Conservation (phyloP, 495 filamentous ascomycete genomes). For the Alectoria sarmentosa region DNA sequence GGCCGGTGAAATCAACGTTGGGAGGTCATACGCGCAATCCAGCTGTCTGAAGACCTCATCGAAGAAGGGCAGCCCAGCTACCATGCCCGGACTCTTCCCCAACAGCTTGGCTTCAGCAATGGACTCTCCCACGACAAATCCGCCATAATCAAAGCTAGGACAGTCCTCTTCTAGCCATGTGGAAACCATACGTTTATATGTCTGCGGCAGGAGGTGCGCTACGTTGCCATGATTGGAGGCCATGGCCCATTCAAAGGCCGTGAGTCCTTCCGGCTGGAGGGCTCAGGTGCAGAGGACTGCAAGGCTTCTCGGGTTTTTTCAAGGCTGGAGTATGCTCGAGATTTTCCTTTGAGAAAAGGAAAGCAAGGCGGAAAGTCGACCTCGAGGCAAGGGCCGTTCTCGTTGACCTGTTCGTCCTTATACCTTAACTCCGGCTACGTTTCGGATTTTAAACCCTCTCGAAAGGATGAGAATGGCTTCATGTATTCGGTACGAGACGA, state of each 20-base stretch:
- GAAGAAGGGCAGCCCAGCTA: conserved; percentile 94
- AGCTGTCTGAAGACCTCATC: conserved; percentile 87
- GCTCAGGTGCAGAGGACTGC: not conserved
- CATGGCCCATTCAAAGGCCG: conserved; percentile 31
- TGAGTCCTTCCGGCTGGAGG: not conserved
- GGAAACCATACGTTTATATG: conserved; percentile 73
- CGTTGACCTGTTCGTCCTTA: not conserved
- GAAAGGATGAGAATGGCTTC: no score
- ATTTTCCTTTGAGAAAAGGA: no score
- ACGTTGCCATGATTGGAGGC: conserved; percentile 64
- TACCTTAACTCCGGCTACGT: not conserved
- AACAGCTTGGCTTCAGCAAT: conserved; percentile 72
- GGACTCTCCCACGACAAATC: conserved; percentile 86
- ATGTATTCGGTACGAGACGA: no score
- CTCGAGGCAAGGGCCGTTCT: no score
- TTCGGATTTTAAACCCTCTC: not conserved
- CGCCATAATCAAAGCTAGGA: conserved; percentile 92
- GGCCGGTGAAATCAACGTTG: conserved; percentile 5
- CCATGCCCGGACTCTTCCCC: conserved; percentile 80
- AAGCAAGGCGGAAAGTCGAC: not conserved
- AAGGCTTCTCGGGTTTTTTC: not conserved
- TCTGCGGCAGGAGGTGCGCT: conserved; percentile 73
- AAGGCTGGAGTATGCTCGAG: not conserved
- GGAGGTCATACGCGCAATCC: conserved; percentile 59
- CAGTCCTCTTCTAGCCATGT: conserved; percentile 93